Conservation (phyloP, 2,329 filamentous ascomycete genomes). For the Emydomyces testavorans region DNA sequence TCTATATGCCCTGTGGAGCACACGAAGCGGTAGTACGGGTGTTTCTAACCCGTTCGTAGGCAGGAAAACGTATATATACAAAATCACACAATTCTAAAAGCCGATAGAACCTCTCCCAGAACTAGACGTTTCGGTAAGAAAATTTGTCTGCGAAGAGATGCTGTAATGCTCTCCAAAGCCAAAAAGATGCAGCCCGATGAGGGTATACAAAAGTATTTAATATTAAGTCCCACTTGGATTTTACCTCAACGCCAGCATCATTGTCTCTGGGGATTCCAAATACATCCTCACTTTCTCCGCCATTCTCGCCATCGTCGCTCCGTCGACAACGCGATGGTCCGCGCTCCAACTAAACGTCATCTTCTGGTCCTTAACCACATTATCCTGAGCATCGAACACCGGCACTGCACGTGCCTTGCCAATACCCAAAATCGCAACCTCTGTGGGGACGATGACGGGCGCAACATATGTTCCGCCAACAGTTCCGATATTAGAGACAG, state of each 20-base stretch:
- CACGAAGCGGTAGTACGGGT: no score
- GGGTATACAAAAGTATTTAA: background rate
- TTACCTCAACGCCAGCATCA: slow-evolving; percentile 72
- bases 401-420: slow-evolving; percentile 71
- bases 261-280: slow-evolving; percentile 74
- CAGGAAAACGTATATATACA: background rate
- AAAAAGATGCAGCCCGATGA: background rate
- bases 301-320: slow-evolving; percentile 84
- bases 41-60: no score
- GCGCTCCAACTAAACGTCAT: slow-evolving; percentile 94
- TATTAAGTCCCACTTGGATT: background rate
- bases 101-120: background rate
- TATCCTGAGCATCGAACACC: slow-evolving; percentile 52
- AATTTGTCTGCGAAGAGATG: background rate
- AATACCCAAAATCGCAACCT: slow-evolving; percentile 84
- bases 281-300: slow-evolving; percentile 66
- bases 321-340: slow-evolving; percentile 87
- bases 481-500: slow-evolving; percentile 90
- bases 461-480: slow-evolving; percentile 87
- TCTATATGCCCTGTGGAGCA: no score
- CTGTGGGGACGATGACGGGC: slow-evolving; percentile 79
- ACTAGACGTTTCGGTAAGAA: background rate
- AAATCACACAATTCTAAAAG: background rate
- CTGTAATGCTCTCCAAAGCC: slow-evolving; percentile 1
- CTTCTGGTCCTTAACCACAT: slow-evolving; percentile 63